These are phyloP conservation scores for Begonia loranthoides DNA, from an alignment of 306 rosid genomes.

Conservation along the genomic window DNA sequence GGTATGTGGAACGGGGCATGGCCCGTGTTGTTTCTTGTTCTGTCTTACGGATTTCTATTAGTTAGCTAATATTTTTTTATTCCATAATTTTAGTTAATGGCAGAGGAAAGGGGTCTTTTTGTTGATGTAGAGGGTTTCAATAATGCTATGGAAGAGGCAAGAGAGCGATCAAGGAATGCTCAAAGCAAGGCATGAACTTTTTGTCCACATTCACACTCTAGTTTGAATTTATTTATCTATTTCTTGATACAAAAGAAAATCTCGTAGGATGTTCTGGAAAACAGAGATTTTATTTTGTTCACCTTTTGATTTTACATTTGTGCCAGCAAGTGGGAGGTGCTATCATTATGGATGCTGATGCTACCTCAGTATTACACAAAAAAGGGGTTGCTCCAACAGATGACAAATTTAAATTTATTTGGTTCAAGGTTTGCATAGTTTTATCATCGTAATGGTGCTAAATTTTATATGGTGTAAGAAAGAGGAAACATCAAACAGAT, in stretches of 20 bases:
- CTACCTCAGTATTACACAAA: slow-evolving; percentile 68
- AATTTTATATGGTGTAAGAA: too few species aligned
- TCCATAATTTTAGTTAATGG: slow-evolving; percentile 59
- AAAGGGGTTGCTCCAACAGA: slow-evolving; percentile 59
- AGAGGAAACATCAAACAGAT: too few species aligned
- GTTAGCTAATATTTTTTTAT: too few species aligned
- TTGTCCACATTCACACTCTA: slow-evolving; percentile 1
- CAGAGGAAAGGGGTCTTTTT: slow-evolving; percentile 74
- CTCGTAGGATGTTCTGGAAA: too few species aligned
- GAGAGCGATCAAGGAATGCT: slow-evolving; percentile 89
- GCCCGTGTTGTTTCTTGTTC: slow-evolving; percentile 6
- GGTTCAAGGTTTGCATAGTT: slow-evolving; percentile 43
- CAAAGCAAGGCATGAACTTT: slow-evolving; percentile 54
- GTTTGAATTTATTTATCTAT: too few species aligned
- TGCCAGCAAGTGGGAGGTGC: slow-evolving; percentile 92
- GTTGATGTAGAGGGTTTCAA: slow-evolving; percentile 75
- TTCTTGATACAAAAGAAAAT: too few species aligned
- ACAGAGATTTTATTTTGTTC: background rate
- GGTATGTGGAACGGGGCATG: slow-evolving; percentile 24
- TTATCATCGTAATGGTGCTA: too few species aligned
- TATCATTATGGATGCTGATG: slow-evolving; percentile 86
- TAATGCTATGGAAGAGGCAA: slow-evolving; percentile 79
- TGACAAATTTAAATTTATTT: slow-evolving; percentile 74
- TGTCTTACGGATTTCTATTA: too few species aligned
- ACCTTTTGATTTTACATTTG: slow-evolving; percentile 6